These are phyloP conservation scores for Escallonia rubra DNA, from an alignment of 129 eudicot genomes.

Conservation along the genomic window DNA sequence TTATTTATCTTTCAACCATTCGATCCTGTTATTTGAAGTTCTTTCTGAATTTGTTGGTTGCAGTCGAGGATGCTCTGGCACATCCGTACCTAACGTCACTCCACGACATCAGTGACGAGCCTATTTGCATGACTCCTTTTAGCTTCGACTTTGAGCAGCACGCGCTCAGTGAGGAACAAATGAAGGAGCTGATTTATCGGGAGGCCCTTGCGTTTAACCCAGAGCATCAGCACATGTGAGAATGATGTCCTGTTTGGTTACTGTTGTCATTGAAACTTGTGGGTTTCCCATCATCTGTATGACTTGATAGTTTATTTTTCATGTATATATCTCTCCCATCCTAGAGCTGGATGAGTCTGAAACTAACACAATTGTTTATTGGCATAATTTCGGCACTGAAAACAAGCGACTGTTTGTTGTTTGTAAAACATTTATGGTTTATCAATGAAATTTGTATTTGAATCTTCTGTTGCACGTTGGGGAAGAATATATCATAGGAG, in stretches of 20 bases:
- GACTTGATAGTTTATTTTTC: neutral
- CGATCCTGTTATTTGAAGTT: neutral
- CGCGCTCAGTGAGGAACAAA: slow-evolving; percentile 71
- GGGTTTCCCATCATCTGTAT: neutral
- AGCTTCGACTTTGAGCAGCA: slow-evolving; percentile 83
- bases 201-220: slow-evolving; percentile 85
- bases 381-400: slow-evolving; percentile 5
- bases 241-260: slow-evolving; percentile 16
- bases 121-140: slow-evolving; percentile 66
- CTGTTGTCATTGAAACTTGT: slow-evolving; percentile 16
- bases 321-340: slow-evolving; percentile 11
- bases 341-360: neutral
- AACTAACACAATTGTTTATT: neutral
- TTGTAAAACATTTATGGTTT: no score
- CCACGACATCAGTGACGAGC: slow-evolving; percentile 84
- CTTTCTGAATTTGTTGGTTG: slow-evolving; percentile 19
- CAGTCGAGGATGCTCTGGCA: slow-evolving; percentile 86
- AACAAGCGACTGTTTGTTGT: no score
- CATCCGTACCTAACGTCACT: slow-evolving; percentile 72
- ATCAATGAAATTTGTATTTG: no score
- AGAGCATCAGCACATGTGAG: slow-evolving; percentile 50
- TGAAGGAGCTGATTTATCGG: slow-evolving; percentile 80
- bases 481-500: no score
- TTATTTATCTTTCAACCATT: neutral
- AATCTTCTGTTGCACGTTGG: no score